Percentiles rank a stretch among this genome's conserved stretches.
Evolutionary conservation across 805 yeast species (phyloP).

Genomic region (Clavispora vitiphila): DNA sequence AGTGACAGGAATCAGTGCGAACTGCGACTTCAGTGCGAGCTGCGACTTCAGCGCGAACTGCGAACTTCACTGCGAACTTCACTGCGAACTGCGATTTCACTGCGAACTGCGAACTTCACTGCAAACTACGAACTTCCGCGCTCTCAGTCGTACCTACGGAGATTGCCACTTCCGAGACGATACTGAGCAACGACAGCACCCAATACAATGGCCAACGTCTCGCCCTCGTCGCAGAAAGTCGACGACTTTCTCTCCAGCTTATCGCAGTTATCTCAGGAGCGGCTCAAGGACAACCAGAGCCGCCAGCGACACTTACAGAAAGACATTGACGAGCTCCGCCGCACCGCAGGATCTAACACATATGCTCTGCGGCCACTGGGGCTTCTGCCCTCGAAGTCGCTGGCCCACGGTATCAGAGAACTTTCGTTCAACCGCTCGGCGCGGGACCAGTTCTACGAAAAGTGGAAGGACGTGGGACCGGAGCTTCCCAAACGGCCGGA

Average conservation of each 20-base stretch:
- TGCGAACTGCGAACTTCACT: no score
- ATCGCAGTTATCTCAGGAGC: constrained; percentile 33
- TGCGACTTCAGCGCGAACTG: background rate
- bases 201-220: constrained; percentile 15
- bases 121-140: no score
- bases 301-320: constrained; percentile 30
- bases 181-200: no score
- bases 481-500: constrained; percentile 1
- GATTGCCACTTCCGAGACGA: no score
- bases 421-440: constrained; percentile 16
- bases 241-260: constrained; percentile 34
- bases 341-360: background rate
- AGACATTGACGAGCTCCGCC: constrained; percentile 21
- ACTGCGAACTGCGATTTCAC: no score
- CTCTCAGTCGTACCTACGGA: no score
- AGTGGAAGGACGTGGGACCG: constrained; percentile 4
- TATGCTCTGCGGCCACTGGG: background rate
- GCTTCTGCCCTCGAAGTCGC: background rate
- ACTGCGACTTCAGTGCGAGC: background rate
- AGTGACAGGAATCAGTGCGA: background rate
- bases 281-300: constrained; percentile 30
- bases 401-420: constrained; percentile 7
- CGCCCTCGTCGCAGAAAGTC: constrained; percentile 30
- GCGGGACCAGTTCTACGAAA: constrained; percentile 3
- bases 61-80: no score